Base-by-base conservation (phyloP, 148 eudicot species). In the Tetragonia tetragonoides region DNA sequence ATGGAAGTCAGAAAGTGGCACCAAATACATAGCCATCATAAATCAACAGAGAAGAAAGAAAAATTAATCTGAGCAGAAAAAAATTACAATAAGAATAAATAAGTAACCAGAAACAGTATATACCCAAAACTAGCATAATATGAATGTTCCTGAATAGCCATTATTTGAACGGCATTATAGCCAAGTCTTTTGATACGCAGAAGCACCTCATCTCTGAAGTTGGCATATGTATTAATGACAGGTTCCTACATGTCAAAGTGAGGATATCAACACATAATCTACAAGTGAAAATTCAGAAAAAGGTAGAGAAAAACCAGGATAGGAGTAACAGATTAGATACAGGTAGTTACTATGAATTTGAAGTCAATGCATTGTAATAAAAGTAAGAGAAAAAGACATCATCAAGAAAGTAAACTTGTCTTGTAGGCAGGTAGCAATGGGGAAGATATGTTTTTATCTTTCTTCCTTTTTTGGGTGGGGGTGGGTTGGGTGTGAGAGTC, bases 101-200 rank as follows among this genome's bases (percentile, higher is more conserved):
- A 23, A 38, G 39, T 39, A 53, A 51, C 11, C 65, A 78, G 42
- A 56, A 2, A 64, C 59, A 59, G 70, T 16, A 59, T 65, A 20
- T 93, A 95, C 99, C 99, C 99, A 84, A 95, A 95, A 81, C 98
- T 91, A 77, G 99, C 98, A 78, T 95, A 95, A 81, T 95, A 95
- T 21, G 99, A 88, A 82, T 95, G 99, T 86, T 95, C 99, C 83
- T 95, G 99, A 79, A 95, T 95, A 73, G 99, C 99, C 99, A 95
- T 95, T 74, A 95, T 86, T 83, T 95, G 99, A 79, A 95, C 97
- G 41, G 98, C 99, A 89, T 95, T 93, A 78, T 95, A 95, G 56
- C 99, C 99, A 34, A 95, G 92, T 78, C 47, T 88, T 85, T 95
- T 95, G 20, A 95, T 91, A 59, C 99, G 95, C 72, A 98, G 99